Evolutionary conservation across 2,329 filamentous ascomycete species (phyloP), one percentile per base, ranked within the genome.

Genomic region (Metarhizium rileyi): DNA sequence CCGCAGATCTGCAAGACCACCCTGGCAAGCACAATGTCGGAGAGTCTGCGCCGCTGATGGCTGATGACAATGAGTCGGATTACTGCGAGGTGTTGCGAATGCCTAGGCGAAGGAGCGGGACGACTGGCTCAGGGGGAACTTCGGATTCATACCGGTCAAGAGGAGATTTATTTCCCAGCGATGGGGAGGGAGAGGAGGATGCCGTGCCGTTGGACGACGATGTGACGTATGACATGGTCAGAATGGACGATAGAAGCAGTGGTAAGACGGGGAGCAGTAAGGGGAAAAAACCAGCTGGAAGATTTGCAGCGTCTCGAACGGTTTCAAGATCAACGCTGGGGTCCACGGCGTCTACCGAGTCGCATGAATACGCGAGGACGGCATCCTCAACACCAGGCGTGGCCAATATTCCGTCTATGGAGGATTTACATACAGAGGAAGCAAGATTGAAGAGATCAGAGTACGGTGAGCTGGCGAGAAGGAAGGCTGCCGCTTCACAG

Each of bases 141-240:
- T 86, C 82, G 26, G 90, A 91, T 63, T 95, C 90, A 5, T 82
- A 86, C 55, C 86, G 90, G 59, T 95, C 90, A 10, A 76, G 91
- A 44, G 90, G 90, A 2, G 91, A 97, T 67, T 72, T 97, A 12
- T 93, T 96, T 57, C 89, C 89, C 0, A 95, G 90, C 59, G 90
- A 95, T 54, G 80, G 77, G 44, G 81, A 84, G 60, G 89, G 90
- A 48, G 89, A 94, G 55, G 90, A 95, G 64, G 91, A 97, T 66
- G 91, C 91, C 1, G 81, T 95, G n/a, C 87, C 90, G 12, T 70
- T 97, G 18, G 88, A 91, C 59, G 91, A 96, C 62, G 90, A 96
- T 61, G 94, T 97, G 58, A 87, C 90, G 3, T 83, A 95, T 63
- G 81, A 83, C 3, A 74, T 96, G 53, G 84, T 90, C 52, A 80